These are phyloP conservation scores for Scenedesmus sp. DNA, from an alignment of 163 green algal species.

Conservation along the genomic window DNA sequence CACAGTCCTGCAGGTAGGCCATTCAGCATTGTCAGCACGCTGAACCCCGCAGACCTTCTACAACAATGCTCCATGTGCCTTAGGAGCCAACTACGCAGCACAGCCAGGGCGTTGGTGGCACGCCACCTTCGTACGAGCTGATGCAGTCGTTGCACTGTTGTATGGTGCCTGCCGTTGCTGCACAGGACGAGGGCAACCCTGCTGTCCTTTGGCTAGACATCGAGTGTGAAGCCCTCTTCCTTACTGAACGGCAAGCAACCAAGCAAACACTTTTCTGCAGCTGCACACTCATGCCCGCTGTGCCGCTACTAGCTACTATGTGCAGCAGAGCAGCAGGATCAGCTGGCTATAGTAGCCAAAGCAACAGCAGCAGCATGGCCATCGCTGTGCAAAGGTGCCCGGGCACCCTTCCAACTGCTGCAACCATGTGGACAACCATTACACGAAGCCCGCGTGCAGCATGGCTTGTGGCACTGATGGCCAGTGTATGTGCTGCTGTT, in stretches of 20 bases:
- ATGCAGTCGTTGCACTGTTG: not conserved
- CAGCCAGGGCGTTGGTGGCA: not conserved
- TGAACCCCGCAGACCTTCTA: not conserved
- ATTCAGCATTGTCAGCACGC: not conserved
- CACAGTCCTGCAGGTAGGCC: slow-evolving; percentile 16
- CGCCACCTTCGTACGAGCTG: not conserved
- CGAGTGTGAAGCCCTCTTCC: not conserved
- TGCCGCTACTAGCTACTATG: not conserved
- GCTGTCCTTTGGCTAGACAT: slow-evolving; percentile 15
- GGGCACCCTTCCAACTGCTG: not conserved
- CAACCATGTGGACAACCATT: not conserved
- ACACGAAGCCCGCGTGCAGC: not conserved
- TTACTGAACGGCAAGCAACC: slow-evolving; percentile 31
- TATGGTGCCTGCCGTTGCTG: not conserved
- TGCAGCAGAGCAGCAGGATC: not conserved
- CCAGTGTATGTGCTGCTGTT: not conserved
- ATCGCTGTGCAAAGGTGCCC: not conserved
- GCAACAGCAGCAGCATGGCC: not conserved
- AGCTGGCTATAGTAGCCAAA: not conserved
- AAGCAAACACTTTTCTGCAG: not conserved
- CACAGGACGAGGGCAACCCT: not conserved
- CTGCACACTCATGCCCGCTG: not conserved
- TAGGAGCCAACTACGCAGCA: not conserved
- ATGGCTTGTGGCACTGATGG: not conserved
- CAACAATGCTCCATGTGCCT: not conserved